Percentiles rank a stretch among this genome's conserved stretches.
phyloP scores from a whole-genome alignment of 495 filamentous ascomycete genomes.

The Parmelia sp. region DNA sequence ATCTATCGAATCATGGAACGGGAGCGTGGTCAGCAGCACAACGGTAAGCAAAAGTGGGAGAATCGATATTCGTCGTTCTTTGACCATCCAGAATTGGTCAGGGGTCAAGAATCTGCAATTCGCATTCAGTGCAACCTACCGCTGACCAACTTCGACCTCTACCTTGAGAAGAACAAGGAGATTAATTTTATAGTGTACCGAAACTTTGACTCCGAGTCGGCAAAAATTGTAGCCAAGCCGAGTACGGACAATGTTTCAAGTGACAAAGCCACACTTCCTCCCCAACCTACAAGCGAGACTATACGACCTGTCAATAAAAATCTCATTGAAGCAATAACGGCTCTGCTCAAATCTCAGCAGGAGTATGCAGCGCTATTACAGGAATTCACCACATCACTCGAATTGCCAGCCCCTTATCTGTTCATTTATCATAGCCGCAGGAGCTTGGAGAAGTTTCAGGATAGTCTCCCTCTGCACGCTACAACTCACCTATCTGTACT shows the following conservation, averaged over 20 bases:
- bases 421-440: too few relatives aligned
- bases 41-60: background rate
- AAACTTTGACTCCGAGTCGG: constrained; percentile 4
- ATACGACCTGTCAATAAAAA: constrained; percentile 8
- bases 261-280: constrained; percentile 8
- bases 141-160: constrained; percentile 28
- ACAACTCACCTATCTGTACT: too few relatives aligned
- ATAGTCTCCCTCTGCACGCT: too few relatives aligned
- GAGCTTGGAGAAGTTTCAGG: too few relatives aligned
- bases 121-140: constrained; percentile 21
- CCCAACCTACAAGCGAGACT: constrained; percentile 16
- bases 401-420: too few relatives aligned
- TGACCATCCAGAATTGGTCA: background rate
- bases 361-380: too few relatives aligned
- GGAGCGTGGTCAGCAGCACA: background rate
- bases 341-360: background rate
- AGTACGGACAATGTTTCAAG: background rate
- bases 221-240: background rate
- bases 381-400: too few relatives aligned
- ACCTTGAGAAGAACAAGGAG: constrained; percentile 28
- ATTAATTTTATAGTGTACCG: constrained; percentile 28
- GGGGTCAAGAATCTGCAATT: background rate
- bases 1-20: background rate
- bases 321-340: background rate
- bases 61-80: background rate